Percentiles rank a stretch among this genome's conserved stretches.
Evolutionary conservation across 2,329 filamentous ascomycete genomes (phyloP).

Genomic region (Ceratocystis papillata): DNA sequence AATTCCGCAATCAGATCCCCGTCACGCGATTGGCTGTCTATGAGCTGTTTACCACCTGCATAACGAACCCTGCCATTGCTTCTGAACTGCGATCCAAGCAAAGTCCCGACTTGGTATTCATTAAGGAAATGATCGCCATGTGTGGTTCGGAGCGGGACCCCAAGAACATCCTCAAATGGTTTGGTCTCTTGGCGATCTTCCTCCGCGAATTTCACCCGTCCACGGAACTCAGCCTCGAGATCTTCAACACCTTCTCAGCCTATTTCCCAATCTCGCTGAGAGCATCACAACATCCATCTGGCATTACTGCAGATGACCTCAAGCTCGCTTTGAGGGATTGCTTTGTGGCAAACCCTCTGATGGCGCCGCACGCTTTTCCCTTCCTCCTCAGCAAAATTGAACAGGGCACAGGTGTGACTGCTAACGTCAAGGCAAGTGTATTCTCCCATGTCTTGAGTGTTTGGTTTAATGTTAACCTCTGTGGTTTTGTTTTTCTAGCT

Average conservation of each 20-base stretch:
- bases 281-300: slow-evolving; percentile 39
- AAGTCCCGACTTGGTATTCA: slow-evolving; percentile 38
- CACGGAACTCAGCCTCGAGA: slow-evolving; percentile 38
- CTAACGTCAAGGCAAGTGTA: slow-evolving; percentile 43
- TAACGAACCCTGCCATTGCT: slow-evolving; percentile 36
- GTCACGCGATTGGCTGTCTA: slow-evolving; percentile 45
- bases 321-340: slow-evolving; percentile 44
- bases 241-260: slow-evolving; percentile 47
- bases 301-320: slow-evolving; percentile 46
- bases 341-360: slow-evolving; percentile 41
- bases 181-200: slow-evolving; percentile 39
- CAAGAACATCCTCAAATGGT: slow-evolving; percentile 47
- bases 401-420: slow-evolving; percentile 47
- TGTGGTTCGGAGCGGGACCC: slow-evolving; percentile 48
- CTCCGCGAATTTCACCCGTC: slow-evolving; percentile 38
- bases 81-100: slow-evolving; percentile 35
- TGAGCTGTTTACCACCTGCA: slow-evolving; percentile 37
- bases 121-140: slow-evolving; percentile 40
- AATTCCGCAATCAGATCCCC: slow-evolving; percentile 44
- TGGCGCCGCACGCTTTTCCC: slow-evolving; percentile 40
- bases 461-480: not conserved
- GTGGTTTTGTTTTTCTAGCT: slow-evolving; percentile 32
- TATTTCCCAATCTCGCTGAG: slow-evolving; percentile 52
- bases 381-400: slow-evolving; percentile 49
- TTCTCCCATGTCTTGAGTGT: not conserved